Conservation (phyloP, 768 basidiomycete species). For the Pulveroboletus ravenelii region DNA sequence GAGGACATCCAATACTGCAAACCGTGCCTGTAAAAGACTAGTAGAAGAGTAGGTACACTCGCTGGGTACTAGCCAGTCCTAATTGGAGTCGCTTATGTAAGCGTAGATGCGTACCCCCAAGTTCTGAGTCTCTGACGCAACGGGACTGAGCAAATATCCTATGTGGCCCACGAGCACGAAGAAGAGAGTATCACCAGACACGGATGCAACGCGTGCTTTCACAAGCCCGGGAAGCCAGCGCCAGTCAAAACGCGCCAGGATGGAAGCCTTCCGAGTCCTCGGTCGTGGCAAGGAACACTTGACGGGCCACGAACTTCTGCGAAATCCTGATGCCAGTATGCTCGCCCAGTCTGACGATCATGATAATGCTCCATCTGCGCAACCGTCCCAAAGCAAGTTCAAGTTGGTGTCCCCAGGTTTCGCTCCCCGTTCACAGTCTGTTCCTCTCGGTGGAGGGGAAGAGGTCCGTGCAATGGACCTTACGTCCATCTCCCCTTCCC, state of each 20-base stretch:
- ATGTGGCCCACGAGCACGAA: slow-evolving; percentile 14
- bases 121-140: no score
- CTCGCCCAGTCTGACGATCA: slow-evolving; percentile 1
- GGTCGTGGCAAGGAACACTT: slow-evolving; percentile 9
- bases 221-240: slow-evolving; percentile 14
- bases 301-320: slow-evolving; percentile 21
- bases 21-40: no score
- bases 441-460: slow-evolving; percentile 19
- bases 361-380: slow-evolving; percentile 23
- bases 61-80: no score
- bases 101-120: no score
- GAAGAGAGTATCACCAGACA: slow-evolving; percentile 30
- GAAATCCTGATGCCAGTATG: slow-evolving; percentile 11
- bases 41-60: no score
- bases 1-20: no score
- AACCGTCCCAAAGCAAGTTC: slow-evolving; percentile 13
- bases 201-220: slow-evolving; percentile 7
- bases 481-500: slow-evolving; percentile 23
- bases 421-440: slow-evolving; percentile 25
- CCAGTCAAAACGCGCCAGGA: slow-evolving; percentile 25
- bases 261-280: slow-evolving; percentile 15
- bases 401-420: slow-evolving; percentile 12
- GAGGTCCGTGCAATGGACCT: slow-evolving; percentile 18
- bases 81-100: no score
- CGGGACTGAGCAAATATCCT: not conserved